A percentile compares a stretch with the other conserved stretches of the same genome.
Conservation (phyloP, 805 yeast species). For the Pichia heedii region DNA sequence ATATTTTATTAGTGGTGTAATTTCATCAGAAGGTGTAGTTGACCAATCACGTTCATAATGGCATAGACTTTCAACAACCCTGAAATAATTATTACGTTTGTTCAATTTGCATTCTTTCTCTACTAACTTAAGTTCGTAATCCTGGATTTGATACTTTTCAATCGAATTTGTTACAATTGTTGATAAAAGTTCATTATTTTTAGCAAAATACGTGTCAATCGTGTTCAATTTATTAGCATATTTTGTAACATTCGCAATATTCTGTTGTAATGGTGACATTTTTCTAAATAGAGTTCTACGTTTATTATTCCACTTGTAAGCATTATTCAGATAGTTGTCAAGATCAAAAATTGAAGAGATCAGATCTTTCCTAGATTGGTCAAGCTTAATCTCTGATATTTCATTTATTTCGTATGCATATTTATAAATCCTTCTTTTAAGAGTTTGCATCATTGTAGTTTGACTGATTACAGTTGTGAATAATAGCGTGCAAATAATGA, state of each 20-base stretch:
- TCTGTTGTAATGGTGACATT: conserved; percentile 50
- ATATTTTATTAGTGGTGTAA: conserved; percentile 46
- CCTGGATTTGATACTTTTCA: conserved; percentile 28
- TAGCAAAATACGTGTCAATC: conserved; percentile 38
- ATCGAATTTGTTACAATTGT: conserved; percentile 35
- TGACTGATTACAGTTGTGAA: conserved; percentile 24
- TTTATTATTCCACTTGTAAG: conserved; percentile 37
- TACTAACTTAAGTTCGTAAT: conserved; percentile 35
- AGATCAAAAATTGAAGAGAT: conserved; percentile 38
- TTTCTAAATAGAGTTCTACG: conserved; percentile 35
- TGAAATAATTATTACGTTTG: conserved; percentile 24
- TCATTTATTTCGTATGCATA: conserved; percentile 5
- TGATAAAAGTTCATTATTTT: conserved; percentile 40
- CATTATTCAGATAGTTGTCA: conserved; percentile 32
- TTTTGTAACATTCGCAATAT: conserved; percentile 41
- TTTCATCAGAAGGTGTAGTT: conserved; percentile 34
- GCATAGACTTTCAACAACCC: conserved; percentile 61
- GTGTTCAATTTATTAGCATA: conserved; percentile 43
- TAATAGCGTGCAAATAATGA: conserved; percentile 19
- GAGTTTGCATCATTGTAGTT: conserved; percentile 16
- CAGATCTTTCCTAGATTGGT: conserved; percentile 20
- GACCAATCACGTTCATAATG: conserved; percentile 81
- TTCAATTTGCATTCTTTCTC: conserved; percentile 11
- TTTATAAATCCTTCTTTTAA: conserved; percentile 5
- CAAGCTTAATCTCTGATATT: conserved; percentile 1